These are phyloP conservation scores for Metarhizium brunneum DNA, from an alignment of 2,329 filamentous ascomycete genomes.

Conservation along the genomic window DNA sequence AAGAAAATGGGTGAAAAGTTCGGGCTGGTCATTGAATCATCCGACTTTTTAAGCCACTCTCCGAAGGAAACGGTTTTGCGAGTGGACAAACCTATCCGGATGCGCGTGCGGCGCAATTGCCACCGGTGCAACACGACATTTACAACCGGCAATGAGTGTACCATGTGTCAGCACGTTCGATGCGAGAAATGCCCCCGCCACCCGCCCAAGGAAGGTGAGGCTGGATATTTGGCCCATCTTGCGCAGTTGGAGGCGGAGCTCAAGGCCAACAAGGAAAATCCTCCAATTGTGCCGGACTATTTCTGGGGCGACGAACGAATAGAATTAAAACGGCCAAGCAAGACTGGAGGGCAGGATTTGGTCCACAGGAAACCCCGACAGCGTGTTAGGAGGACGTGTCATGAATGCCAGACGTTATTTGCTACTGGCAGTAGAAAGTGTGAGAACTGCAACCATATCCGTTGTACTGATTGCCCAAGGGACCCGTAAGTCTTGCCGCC, in stretches of 20 bases:
- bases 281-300: slow-evolving; percentile 41
- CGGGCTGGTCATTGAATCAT: slow-evolving; percentile 45
- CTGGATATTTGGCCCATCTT: slow-evolving; percentile 42
- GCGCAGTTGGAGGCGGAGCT: slow-evolving; percentile 38
- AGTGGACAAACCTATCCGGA: slow-evolving; percentile 66
- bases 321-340: slow-evolving; percentile 53
- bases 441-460: slow-evolving; percentile 57
- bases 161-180: slow-evolving; percentile 66
- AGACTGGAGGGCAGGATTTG: slow-evolving; percentile 59
- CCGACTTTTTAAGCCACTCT: slow-evolving; percentile 40
- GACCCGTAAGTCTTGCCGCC: slow-evolving; percentile 54
- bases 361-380: slow-evolving; percentile 64
- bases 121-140: slow-evolving; percentile 73
- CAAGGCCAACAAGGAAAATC: slow-evolving; percentile 49
- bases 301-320: slow-evolving; percentile 36
- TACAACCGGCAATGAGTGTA: slow-evolving; percentile 62
- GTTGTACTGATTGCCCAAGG: slow-evolving; percentile 73
- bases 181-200: slow-evolving; percentile 74
- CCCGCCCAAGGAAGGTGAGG: slow-evolving; percentile 55
- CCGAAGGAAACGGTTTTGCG: slow-evolving; percentile 48
- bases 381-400: slow-evolving; percentile 66
- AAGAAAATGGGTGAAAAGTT: slow-evolving; percentile 46
- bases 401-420: slow-evolving; percentile 61
- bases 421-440: slow-evolving; percentile 51
- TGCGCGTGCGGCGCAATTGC: slow-evolving; percentile 71